Conservation (phyloP, 2,329 filamentous ascomycete genomes). For the Ophiosphaerella narmari region DNA sequence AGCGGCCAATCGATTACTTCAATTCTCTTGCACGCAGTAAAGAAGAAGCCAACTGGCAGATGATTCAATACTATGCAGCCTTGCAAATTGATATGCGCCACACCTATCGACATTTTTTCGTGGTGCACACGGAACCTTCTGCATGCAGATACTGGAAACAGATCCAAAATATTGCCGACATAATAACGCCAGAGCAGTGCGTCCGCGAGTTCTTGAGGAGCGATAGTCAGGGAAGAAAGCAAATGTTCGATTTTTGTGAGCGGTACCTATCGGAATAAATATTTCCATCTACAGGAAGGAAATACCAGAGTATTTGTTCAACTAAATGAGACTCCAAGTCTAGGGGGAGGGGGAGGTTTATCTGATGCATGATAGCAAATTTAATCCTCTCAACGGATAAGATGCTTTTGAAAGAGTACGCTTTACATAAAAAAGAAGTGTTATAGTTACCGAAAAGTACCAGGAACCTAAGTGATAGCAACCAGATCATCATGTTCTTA, state of each 20-base stretch:
- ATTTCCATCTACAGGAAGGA: neutral
- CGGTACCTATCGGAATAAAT: conserved; percentile 17
- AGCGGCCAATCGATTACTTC: conserved; percentile 29
- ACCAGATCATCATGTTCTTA: too few relatives aligned
- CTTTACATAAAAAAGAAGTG: too few relatives aligned
- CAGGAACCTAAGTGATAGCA: too few relatives aligned
- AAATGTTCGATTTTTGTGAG: conserved; percentile 37
- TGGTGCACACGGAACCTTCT: conserved; percentile 36
- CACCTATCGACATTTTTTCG: conserved; percentile 37
- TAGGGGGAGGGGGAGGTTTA: neutral
- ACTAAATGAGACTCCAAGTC: too few relatives aligned
- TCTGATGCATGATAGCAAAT: neutral
- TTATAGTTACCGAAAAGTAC: neutral
- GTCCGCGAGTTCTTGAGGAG: conserved; percentile 28
- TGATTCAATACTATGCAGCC: conserved; percentile 33
- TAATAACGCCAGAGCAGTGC: conserved; percentile 35
- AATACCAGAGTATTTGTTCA: too few relatives aligned
- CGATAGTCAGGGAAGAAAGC: conserved; percentile 4
- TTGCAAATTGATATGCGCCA: conserved; percentile 27
- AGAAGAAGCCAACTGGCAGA: conserved; percentile 29
- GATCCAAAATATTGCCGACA: conserved; percentile 29
- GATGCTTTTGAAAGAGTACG: too few relatives aligned
- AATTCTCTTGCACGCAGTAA: conserved; percentile 19
- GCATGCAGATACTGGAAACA: conserved; percentile 27
- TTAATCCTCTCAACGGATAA: too few relatives aligned